Percentiles rank a stretch among this genome's conserved stretches.
Conservation (phyloP, 2,329 filamentous ascomycete species). For the Aspergillus versicolor region DNA sequence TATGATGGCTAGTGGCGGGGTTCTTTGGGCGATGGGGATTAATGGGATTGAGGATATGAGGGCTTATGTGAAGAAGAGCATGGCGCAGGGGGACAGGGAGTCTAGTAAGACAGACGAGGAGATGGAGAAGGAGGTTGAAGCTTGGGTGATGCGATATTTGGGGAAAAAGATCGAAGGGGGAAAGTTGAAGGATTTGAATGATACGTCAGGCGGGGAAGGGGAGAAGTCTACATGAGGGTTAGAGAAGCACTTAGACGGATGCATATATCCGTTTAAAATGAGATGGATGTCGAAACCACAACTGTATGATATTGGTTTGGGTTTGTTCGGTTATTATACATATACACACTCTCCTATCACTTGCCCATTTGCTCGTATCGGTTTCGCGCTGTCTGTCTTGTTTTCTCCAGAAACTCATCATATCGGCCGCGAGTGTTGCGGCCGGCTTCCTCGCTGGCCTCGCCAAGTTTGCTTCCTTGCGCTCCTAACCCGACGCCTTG, state of each 20-base stretch:
- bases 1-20: slow-evolving; percentile 71
- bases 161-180: slow-evolving; percentile 43
- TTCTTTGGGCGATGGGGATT: slow-evolving; percentile 76
- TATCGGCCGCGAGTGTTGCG: slow-evolving; percentile 50
- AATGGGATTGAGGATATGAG: slow-evolving; percentile 66
- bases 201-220: slow-evolving; percentile 27
- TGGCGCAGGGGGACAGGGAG: slow-evolving; percentile 52
- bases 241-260: slow-evolving; percentile 4
- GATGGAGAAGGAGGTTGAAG: slow-evolving; percentile 54
- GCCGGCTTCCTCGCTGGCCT: slow-evolving; percentile 48
- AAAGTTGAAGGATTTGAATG: slow-evolving; percentile 46
- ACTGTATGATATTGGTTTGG: background rate
- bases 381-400: slow-evolving; percentile 47
- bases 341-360: background rate
- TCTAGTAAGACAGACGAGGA: slow-evolving; percentile 43
- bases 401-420: slow-evolving; percentile 49
- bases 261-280: background rate
- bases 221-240: slow-evolving; percentile 16
- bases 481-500: slow-evolving; percentile 52
- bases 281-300: background rate
- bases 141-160: slow-evolving; percentile 52
- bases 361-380: slow-evolving; percentile 45
- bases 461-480: slow-evolving; percentile 49
- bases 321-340: background rate
- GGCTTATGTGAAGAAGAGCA: slow-evolving; percentile 57